Evolutionary conservation across 78 protist species (phyloP), one percentile per base, ranked within the genome.

Genomic region (Dictyostelium purpureum): DNA sequence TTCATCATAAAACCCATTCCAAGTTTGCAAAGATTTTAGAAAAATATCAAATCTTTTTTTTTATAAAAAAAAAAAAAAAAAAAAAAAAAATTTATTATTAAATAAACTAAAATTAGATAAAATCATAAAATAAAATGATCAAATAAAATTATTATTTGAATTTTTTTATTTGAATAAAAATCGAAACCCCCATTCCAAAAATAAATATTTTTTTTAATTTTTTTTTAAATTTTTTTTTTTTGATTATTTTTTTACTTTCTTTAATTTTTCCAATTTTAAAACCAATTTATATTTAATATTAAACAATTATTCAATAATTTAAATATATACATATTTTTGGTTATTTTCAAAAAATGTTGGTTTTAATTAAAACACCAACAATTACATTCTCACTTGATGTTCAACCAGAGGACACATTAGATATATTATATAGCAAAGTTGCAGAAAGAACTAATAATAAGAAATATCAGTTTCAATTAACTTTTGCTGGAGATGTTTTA

Each of bases 321-420:
- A 11, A 49, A 49, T 1, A 49, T 26, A 10, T n/a, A 28, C 6
- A 6, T 26, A 61, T 24, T n/a, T n/a, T n/a, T n/a, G n/a, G n/a
- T n/a, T n/a, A n/a, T n/a, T 45, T 45, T 54, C 16, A 26, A 57
- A 54, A 37, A 59, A 85, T 85, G 80, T 73, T 85, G 47, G 77
- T 85, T 45, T 59, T 85, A 59, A 85, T 85, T 73, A 85, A 85
- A 59, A 74, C 92, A 85, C 92, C 92, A 59, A 85, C 92, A 4
- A 85, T 85, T 14, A 85, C 92, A 35, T 85, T 85, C 51, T 74
- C 83, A 6, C 59, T 85, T 51, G 92, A 85, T 74, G 75, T 85
- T 31, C 57, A 70, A 51, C 61, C 61, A 38, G 51, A 56, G 16
- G 82, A 85, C 45, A 9, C 24, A 6, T 31, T 66, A 7, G 40